Evolutionary conservation across 2,329 filamentous ascomycete genomes (phyloP).

Genomic region (Aotearoamyces nothofagi): DNA sequence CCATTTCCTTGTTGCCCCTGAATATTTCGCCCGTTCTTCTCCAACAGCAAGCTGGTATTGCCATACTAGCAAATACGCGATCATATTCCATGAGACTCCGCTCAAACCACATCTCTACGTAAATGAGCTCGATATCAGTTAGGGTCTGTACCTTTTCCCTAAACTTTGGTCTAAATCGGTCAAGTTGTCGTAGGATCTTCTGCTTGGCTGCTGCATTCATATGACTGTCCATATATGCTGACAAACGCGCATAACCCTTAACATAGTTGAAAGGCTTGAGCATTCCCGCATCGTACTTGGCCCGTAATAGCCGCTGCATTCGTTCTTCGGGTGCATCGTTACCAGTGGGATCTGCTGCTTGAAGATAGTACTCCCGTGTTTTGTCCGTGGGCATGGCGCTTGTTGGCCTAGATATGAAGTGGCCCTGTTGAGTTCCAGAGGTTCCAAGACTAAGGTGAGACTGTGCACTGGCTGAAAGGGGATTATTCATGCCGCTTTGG

Average conservation of each 20-base stretch:
- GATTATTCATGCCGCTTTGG: constrained; percentile 30
- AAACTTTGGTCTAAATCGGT: constrained; percentile 90
- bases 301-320: constrained; percentile 85
- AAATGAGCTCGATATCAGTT: constrained; percentile 85
- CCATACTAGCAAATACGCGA: constrained; percentile 97
- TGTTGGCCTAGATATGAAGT: constrained; percentile 42
- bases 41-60: constrained; percentile 95
- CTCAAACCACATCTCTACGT: constrained; percentile 99
- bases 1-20: constrained; percentile 96
- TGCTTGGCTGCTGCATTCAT: constrained; percentile 71
- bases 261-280: constrained; percentile 98
- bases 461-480: constrained; percentile 18
- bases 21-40: constrained; percentile 94
- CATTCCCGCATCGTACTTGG: constrained; percentile 91
- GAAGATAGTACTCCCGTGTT: constrained; percentile 86
- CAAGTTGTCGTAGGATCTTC: constrained; percentile 81
- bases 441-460: constrained; percentile 13
- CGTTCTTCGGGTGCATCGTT: constrained; percentile 79
- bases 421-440: constrained; percentile 28
- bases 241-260: constrained; percentile 81
- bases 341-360: constrained; percentile 86
- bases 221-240: constrained; percentile 82
- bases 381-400: constrained; percentile 42
- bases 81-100: constrained; percentile 94
- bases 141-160: constrained; percentile 84